Conservation (phyloP, 2,329 filamentous ascomycete genomes). For the Ophiosphaerella korrae region DNA sequence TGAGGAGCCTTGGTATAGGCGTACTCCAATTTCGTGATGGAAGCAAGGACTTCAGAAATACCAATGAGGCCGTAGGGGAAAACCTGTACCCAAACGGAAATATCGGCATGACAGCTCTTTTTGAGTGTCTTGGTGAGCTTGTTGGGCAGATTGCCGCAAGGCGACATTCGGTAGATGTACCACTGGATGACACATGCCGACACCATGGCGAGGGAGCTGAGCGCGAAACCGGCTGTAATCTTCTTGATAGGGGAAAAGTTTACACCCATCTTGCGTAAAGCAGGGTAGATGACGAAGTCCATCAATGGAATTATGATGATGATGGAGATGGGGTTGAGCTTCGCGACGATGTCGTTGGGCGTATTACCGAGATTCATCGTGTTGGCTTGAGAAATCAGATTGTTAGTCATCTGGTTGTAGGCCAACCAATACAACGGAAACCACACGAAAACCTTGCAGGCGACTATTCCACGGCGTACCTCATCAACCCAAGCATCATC, state of each 20-base stretch:
- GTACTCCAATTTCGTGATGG: slow-evolving; percentile 74
- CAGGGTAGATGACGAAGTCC: slow-evolving; percentile 69
- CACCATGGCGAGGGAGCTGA: slow-evolving; percentile 66
- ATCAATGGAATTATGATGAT: slow-evolving; percentile 68
- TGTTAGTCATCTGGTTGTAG: slow-evolving; percentile 66
- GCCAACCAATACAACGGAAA: slow-evolving; percentile 56
- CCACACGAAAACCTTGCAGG: slow-evolving; percentile 58
- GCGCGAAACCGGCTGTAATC: slow-evolving; percentile 72
- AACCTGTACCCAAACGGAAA: slow-evolving; percentile 63
- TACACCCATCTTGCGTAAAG: slow-evolving; percentile 67
- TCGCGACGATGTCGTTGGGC: slow-evolving; percentile 78
- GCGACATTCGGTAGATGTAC: slow-evolving; percentile 52
- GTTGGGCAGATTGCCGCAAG: slow-evolving; percentile 36
- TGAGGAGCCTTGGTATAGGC: slow-evolving; percentile 57
- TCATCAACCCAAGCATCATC: slow-evolving; percentile 78
- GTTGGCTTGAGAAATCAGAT: slow-evolving; percentile 70
- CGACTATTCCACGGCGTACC: slow-evolving; percentile 27
- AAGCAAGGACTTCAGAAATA: slow-evolving; percentile 66
- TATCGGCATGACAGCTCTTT: slow-evolving; percentile 47
- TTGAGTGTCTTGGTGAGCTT: slow-evolving; percentile 44
- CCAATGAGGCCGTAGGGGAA: slow-evolving; percentile 62
- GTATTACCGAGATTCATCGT: slow-evolving; percentile 71
- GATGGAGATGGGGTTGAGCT: slow-evolving; percentile 76
- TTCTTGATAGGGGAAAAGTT: slow-evolving; percentile 76
- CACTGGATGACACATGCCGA: slow-evolving; percentile 63